phyloP scores from a whole-genome alignment of 768 basidiomycete species.

The Boletus pseudopeckii region DNA sequence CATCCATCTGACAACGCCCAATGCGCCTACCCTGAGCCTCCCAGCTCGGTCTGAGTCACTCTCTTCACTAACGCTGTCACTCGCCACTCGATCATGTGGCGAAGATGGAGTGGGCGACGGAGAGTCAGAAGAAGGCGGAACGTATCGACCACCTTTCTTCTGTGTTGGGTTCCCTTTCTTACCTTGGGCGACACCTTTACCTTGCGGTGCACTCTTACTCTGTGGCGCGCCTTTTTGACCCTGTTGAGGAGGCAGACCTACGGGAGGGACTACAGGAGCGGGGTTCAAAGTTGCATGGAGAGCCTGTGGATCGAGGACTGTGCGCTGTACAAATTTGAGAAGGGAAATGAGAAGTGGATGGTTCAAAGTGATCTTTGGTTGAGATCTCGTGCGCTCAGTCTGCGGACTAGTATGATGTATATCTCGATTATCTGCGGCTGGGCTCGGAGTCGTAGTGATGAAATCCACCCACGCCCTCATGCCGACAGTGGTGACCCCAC shows the following conservation, averaged over 20 bases:
- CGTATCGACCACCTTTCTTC: conserved; percentile 31
- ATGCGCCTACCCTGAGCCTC: conserved; percentile 62
- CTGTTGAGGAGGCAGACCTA: conserved; percentile 6
- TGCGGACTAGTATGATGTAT: not conserved
- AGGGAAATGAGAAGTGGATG: conserved; percentile 35
- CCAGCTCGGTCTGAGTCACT: conserved; percentile 65
- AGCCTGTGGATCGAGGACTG: conserved; percentile 58
- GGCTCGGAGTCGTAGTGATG: conserved; percentile 11
- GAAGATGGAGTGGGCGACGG: conserved; percentile 23
- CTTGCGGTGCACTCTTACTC: not conserved
- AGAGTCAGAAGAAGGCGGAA: conserved; percentile 33
- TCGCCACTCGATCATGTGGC: conserved; percentile 13
- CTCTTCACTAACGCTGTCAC: conserved; percentile 52
- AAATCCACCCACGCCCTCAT: conserved; percentile 52
- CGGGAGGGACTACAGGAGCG: conserved; percentile 37
- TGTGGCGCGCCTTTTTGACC: conserved; percentile 1
- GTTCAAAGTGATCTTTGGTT: conserved; percentile 31
- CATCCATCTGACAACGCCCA: conserved; percentile 64
- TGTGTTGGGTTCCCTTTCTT: conserved; percentile 21
- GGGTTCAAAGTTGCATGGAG: conserved; percentile 66
- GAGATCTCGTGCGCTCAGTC: not conserved
- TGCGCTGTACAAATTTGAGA: conserved; percentile 49
- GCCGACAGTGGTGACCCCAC: conserved; percentile 50
- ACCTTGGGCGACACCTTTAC: conserved; percentile 11
- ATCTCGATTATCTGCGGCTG: conserved; percentile 4